A percentile compares a stretch with the other conserved stretches of the same genome.
phyloP scores from a whole-genome alignment of 2,329 filamentous ascomycete species.

The Orbilia oligospora region DNA sequence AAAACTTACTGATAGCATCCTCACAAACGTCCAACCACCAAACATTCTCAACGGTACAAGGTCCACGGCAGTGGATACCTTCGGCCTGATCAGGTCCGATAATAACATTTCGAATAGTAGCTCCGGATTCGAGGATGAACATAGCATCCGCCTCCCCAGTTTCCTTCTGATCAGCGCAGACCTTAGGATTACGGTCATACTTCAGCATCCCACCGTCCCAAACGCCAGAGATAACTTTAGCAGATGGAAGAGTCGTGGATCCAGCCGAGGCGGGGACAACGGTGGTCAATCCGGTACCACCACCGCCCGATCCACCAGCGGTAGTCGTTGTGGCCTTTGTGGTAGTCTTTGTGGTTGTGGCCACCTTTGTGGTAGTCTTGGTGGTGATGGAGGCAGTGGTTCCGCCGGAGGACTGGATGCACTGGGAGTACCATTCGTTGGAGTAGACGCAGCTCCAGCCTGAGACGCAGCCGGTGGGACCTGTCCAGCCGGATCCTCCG shows the following conservation, averaged over 20 bases:
- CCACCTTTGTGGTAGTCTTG: slow-evolving; percentile 10
- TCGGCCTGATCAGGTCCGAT: slow-evolving; percentile 68
- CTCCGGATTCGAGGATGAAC: slow-evolving; percentile 63
- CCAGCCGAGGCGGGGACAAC: slow-evolving; percentile 62
- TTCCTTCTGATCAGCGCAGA: slow-evolving; percentile 69
- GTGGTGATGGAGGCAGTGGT: slow-evolving; percentile 14
- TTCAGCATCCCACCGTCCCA: slow-evolving; percentile 71
- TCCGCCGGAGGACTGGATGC: slow-evolving; percentile 61
- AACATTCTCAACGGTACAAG: slow-evolving; percentile 64
- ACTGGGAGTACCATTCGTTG: slow-evolving; percentile 62
- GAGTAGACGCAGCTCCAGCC: slow-evolving; percentile 54
- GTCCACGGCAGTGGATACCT: slow-evolving; percentile 67
- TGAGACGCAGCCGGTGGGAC: slow-evolving; percentile 61
- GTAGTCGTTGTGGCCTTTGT: slow-evolving; percentile 47
- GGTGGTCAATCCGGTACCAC: slow-evolving; percentile 60
- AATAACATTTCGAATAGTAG: slow-evolving; percentile 65
- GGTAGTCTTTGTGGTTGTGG: slow-evolving; percentile 61
- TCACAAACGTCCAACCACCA: slow-evolving; percentile 63
- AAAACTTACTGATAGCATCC: slow-evolving; percentile 56
- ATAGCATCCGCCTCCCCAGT: slow-evolving; percentile 68
- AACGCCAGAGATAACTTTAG: slow-evolving; percentile 65
- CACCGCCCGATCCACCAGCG: slow-evolving; percentile 16
- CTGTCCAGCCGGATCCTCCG: slow-evolving; percentile 64
- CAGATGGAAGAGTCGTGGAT: slow-evolving; percentile 67
- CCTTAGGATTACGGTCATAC: slow-evolving; percentile 68